Evolutionary conservation across 768 basidiomycete species (phyloP).

Genomic region (Leccinum obscurum): DNA sequence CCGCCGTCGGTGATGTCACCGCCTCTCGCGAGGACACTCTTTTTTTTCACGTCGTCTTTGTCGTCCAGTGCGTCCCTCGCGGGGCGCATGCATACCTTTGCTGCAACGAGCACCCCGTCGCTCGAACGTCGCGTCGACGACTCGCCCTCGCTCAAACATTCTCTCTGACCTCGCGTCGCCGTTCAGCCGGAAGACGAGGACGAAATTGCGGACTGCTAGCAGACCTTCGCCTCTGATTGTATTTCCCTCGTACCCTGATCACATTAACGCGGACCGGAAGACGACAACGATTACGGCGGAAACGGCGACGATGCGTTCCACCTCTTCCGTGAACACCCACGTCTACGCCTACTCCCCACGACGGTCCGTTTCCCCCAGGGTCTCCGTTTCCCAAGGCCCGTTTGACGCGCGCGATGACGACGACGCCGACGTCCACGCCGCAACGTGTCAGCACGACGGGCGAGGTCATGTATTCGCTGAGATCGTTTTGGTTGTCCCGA

Average conservation of each 20-base stretch:
- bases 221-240: slow-evolving; percentile 16
- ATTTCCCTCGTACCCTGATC: slow-evolving; percentile 24
- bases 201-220: slow-evolving; percentile 2
- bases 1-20: slow-evolving; percentile 59
- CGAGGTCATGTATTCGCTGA: too few relatives aligned
- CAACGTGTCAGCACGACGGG: too few relatives aligned
- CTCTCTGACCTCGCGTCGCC: slow-evolving; percentile 26
- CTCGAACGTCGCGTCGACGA: background rate
- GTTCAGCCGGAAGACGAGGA: slow-evolving; percentile 7
- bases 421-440: background rate
- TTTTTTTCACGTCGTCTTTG: slow-evolving; percentile 49
- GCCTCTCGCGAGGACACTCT: slow-evolving; percentile 54
- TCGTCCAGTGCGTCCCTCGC: slow-evolving; percentile 21
- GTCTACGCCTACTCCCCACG: background rate
- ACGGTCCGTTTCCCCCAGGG: slow-evolving; percentile 6
- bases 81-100: background rate
- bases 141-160: slow-evolving; percentile 13
- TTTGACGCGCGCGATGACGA: slow-evolving; percentile 1
- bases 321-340: background rate
- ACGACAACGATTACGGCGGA: too few relatives aligned
- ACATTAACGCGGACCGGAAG: background rate
- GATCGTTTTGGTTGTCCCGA: too few relatives aligned
- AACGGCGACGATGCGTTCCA: too few relatives aligned
- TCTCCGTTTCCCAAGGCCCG: slow-evolving; percentile 11
- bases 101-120: background rate